These are phyloP conservation scores for Thyridium curvatum DNA, from an alignment of 2,329 filamentous ascomycete species.

Conservation along the genomic window DNA sequence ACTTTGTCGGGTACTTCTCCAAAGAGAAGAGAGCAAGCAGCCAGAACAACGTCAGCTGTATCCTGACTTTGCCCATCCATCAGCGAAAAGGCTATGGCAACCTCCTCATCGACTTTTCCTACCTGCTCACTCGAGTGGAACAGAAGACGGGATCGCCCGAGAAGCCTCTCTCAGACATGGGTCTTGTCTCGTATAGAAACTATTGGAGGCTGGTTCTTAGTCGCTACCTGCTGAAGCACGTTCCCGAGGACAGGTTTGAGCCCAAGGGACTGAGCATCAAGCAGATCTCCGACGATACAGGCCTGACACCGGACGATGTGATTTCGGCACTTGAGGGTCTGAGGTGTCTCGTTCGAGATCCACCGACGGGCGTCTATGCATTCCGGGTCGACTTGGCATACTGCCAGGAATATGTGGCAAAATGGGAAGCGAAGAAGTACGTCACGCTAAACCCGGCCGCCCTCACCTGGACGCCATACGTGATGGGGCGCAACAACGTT, in stretches of 20 bases:
- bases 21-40: constrained; percentile 95
- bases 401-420: constrained; percentile 79
- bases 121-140: constrained; percentile 88
- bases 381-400: constrained; percentile 81
- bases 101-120: constrained; percentile 96
- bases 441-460: constrained; percentile 75
- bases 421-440: constrained; percentile 85
- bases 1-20: constrained; percentile 98
- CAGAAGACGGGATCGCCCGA: constrained; percentile 92
- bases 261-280: constrained; percentile 52
- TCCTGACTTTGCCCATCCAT: constrained; percentile 90
- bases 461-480: constrained; percentile 91
- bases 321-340: constrained; percentile 89
- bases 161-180: constrained; percentile 97
- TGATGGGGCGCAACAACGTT: constrained; percentile 84
- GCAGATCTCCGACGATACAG: constrained; percentile 79
- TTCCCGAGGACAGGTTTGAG: constrained; percentile 25
- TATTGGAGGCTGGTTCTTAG: constrained; percentile 93
- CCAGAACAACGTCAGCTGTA: constrained; percentile 96
- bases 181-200: constrained; percentile 91
- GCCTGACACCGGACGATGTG: constrained; percentile 94
- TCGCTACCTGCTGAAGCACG: constrained; percentile 66
- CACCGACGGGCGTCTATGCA: constrained; percentile 81
- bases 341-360: constrained; percentile 83
- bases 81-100: constrained; percentile 97